These are phyloP conservation scores for Boletus coccyginus DNA, from an alignment of 768 basidiomycete species.

Conservation along the genomic window DNA sequence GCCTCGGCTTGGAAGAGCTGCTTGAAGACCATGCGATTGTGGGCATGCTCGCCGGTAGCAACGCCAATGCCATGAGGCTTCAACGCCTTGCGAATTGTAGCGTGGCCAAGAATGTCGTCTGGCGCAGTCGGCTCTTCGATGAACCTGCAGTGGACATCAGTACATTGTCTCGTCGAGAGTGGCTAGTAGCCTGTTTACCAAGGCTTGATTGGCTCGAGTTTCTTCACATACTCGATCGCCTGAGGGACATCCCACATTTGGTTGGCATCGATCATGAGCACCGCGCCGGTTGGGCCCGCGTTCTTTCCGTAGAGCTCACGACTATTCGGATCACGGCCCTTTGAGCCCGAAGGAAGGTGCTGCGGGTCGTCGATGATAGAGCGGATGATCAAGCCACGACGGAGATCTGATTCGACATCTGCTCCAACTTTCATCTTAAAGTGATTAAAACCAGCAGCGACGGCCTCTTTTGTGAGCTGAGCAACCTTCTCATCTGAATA, in stretches of 20 bases:
- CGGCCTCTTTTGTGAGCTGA: constrained; percentile 80
- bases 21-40: constrained; percentile 97
- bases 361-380: constrained; percentile 93
- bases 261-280: constrained; percentile 97
- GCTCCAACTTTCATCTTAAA: constrained; percentile 99
- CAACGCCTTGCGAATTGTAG: constrained; percentile 77
- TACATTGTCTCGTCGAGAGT: neutral
- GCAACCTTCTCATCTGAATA: constrained; percentile 93
- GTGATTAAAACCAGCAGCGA: constrained; percentile 90
- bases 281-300: constrained; percentile 89
- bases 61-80: constrained; percentile 86
- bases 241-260: constrained; percentile 94
- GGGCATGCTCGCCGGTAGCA: constrained; percentile 95
- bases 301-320: constrained; percentile 81
- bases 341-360: constrained; percentile 60
- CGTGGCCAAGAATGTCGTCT: constrained; percentile 90
- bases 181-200: constrained; percentile 49
- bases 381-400: constrained; percentile 85
- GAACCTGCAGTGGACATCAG: constrained; percentile 53
- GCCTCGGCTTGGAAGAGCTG: constrained; percentile 90
- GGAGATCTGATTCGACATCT: constrained; percentile 74
- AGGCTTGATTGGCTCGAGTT: constrained; percentile 76
- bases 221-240: constrained; percentile 88
- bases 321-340: constrained; percentile 58
- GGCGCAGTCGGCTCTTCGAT: constrained; percentile 97